phyloP scores from a whole-genome alignment of 345 rosid species.

The Schrenkiella parvula region DNA sequence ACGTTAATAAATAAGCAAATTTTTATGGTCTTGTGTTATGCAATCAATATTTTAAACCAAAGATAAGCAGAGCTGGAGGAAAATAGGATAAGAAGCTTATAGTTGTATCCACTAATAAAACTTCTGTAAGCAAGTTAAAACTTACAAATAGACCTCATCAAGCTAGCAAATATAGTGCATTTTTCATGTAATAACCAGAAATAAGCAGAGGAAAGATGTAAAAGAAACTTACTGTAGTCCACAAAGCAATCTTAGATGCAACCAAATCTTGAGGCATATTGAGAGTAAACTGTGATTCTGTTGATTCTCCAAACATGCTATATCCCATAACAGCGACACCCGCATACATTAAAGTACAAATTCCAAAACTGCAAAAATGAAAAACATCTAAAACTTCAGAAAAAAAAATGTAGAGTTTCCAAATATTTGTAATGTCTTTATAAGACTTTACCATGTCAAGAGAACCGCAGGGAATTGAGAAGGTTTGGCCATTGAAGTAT shows the following conservation, averaged over 20 bases:
- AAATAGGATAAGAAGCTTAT: background rate
- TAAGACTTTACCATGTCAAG: slow-evolving; percentile 49
- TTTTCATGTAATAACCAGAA: background rate
- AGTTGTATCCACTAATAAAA: background rate
- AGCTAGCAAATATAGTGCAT: background rate
- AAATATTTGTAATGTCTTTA: background rate
- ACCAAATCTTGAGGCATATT: slow-evolving; percentile 81
- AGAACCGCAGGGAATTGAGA: slow-evolving; percentile 68
- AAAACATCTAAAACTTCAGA: background rate
- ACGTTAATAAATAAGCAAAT: background rate
- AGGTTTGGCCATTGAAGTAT: slow-evolving; percentile 88
- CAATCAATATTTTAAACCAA: background rate
- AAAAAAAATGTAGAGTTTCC: background rate
- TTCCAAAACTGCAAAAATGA: slow-evolving; percentile 45
- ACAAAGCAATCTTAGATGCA: slow-evolving; percentile 91
- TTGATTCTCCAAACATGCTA: slow-evolving; percentile 77
- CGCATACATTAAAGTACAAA: slow-evolving; percentile 75
- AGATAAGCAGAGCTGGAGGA: background rate
- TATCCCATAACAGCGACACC: slow-evolving; percentile 89
- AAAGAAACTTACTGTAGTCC: slow-evolving; percentile 69
- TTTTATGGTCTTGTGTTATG: background rate
- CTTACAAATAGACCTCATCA: background rate
- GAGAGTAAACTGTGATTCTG: slow-evolving; percentile 78
- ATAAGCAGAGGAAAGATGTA: background rate
- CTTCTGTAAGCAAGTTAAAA: background rate